phyloP scores from a whole-genome alignment of 208 protist species.

The Leishmania tarentolae region DNA sequence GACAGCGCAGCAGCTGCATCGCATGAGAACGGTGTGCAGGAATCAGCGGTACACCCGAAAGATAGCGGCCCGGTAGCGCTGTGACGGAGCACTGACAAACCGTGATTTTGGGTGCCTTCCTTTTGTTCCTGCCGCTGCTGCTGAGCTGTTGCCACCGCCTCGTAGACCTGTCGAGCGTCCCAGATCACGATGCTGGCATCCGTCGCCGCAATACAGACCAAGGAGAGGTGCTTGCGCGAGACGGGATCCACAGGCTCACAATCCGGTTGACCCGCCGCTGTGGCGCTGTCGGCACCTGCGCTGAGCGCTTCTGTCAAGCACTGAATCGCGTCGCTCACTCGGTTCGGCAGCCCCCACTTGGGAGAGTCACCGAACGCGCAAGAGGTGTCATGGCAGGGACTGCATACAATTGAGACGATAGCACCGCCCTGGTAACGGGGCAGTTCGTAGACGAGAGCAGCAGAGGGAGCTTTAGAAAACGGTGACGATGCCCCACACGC shows the following conservation, averaged over 20 bases:
- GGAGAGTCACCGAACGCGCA: constrained; percentile 36
- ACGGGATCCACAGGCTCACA: constrained; percentile 3
- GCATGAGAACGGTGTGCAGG: neutral
- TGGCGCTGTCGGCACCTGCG: neutral
- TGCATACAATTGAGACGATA: constrained; percentile 74
- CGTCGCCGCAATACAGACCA: constrained; percentile 83
- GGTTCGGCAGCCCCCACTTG: constrained; percentile 26
- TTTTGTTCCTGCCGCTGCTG: constrained; percentile 9
- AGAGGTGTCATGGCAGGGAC: constrained; percentile 63
- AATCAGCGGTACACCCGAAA: neutral
- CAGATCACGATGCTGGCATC: constrained; percentile 87
- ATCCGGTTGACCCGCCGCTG: neutral
- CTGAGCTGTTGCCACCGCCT: constrained; percentile 40
- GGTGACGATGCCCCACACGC: constrained; percentile 52
- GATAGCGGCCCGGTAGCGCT: neutral
- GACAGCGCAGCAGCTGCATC: neutral
- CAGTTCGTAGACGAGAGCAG: constrained; percentile 83
- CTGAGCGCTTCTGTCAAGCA: constrained; percentile 30
- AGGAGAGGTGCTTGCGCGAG: constrained; percentile 68
- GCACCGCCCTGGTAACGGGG: constrained; percentile 76
- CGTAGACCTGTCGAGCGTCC: constrained; percentile 82
- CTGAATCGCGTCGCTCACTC: constrained; percentile 64
- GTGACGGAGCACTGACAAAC: neutral
- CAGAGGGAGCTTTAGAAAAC: constrained; percentile 48
- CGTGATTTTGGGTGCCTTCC: neutral